These are phyloP conservation scores for Babesia microti DNA, from an alignment of 169 alveolate genomes.

Conservation along the genomic window DNA sequence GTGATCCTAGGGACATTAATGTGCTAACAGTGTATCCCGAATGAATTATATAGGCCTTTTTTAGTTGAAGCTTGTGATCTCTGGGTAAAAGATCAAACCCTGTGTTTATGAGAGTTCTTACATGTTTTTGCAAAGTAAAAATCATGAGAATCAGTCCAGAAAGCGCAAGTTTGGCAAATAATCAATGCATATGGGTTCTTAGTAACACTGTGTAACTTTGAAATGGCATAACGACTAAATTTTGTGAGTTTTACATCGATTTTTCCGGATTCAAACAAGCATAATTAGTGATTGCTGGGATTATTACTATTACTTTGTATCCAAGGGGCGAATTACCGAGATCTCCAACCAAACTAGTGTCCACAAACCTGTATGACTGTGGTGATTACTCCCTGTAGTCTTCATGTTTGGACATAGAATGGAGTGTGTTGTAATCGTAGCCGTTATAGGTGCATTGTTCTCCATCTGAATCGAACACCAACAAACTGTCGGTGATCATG, in stretches of 20 bases:
- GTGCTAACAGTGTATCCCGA: constrained; percentile 51
- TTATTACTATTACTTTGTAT: constrained; percentile 21
- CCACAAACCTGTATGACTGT: constrained; percentile 16
- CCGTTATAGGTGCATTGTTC: constrained; percentile 37
- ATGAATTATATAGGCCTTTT: constrained; percentile 51
- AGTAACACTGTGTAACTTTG: constrained; percentile 12
- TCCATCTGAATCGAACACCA: constrained; percentile 37
- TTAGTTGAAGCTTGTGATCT: constrained; percentile 45
- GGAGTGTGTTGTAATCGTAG: constrained; percentile 8
- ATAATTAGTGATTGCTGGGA: constrained; percentile 30
- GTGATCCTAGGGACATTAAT: constrained; percentile 35
- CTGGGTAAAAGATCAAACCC: constrained; percentile 63
- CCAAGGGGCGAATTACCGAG: constrained; percentile 32
- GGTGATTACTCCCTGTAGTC: not conserved
- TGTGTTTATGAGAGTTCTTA: constrained; percentile 4
- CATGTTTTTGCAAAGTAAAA: constrained; percentile 42
- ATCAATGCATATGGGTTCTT: constrained; percentile 21
- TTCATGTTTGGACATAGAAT: not conserved
- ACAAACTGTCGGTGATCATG: constrained; percentile 7
- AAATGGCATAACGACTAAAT: constrained; percentile 7
- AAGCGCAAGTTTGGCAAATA: constrained; percentile 39
- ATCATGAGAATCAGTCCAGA: constrained; percentile 41
- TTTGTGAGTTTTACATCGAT: no score
- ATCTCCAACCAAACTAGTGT: constrained; percentile 11
- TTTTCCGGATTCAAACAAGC: constrained; percentile 23